Percentiles rank a stretch among this genome's conserved stretches.
These are phyloP conservation scores for Pythium sukuiense DNA, from an alignment of 352 stramenopile genomes.

Conservation along the genomic window DNA sequence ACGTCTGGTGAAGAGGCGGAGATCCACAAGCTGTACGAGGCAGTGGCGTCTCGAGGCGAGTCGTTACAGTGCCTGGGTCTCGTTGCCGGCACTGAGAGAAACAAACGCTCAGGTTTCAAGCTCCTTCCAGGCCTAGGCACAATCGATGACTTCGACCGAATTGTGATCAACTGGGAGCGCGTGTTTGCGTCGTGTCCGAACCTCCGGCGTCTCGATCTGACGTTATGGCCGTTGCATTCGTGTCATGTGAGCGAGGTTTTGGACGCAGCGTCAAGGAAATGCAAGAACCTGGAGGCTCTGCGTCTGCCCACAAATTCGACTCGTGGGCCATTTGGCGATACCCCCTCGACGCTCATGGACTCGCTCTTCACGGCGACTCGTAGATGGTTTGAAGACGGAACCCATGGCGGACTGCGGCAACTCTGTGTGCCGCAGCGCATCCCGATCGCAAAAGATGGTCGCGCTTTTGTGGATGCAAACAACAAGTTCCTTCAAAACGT, in stretches of 20 bases:
- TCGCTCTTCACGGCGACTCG: slow-evolving; percentile 35
- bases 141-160: background rate
- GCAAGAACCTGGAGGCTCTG: slow-evolving; percentile 36
- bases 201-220: slow-evolving; percentile 44
- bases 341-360: slow-evolving; percentile 35
- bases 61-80: background rate
- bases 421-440: slow-evolving; percentile 37
- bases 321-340: background rate
- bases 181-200: slow-evolving; percentile 38
- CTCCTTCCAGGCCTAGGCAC: background rate
- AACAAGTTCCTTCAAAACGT: background rate
- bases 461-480: slow-evolving; percentile 7
- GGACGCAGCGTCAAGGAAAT: slow-evolving; percentile 32
- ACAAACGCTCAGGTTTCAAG: background rate
- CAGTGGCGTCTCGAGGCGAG: background rate
- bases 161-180: slow-evolving; percentile 38
- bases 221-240: slow-evolving; percentile 39
- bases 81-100: background rate
- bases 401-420: slow-evolving; percentile 27
- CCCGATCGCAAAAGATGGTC: background rate
- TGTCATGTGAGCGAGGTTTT: slow-evolving; percentile 41
- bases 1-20: background rate
- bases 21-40: background rate
- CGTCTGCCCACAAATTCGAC: slow-evolving; percentile 30
- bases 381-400: slow-evolving; percentile 25